phyloP scores from a whole-genome alignment of 2,329 filamentous ascomycete genomes.

The Madurella fahalii region DNA sequence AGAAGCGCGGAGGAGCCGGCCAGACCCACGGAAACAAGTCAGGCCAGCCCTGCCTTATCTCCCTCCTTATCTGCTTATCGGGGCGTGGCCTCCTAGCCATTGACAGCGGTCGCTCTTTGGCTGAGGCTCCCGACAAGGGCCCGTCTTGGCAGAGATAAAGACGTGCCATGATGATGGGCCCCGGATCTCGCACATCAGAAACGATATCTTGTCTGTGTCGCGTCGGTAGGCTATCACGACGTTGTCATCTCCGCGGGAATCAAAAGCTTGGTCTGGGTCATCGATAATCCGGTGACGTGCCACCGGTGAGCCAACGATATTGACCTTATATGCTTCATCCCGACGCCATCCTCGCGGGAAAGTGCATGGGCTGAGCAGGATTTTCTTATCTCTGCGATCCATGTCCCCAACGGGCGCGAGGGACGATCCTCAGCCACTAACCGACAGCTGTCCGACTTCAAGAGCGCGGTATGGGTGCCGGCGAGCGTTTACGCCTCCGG shows the following conservation, averaged over 20 bases:
- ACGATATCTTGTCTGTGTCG: slow-evolving; percentile 1
- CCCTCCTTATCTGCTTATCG: slow-evolving; percentile 10
- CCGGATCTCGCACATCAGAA: slow-evolving; percentile 2
- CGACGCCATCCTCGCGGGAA: not conserved
- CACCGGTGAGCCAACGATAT: not conserved
- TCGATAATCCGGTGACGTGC: not conserved
- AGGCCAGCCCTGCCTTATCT: slow-evolving; percentile 11
- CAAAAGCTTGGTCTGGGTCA: not conserved
- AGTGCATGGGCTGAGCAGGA: not conserved
- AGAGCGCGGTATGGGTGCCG: not conserved
- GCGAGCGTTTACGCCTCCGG: too few species aligned
- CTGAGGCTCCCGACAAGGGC: slow-evolving; percentile 12
- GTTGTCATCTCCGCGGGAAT: slow-evolving; percentile 10
- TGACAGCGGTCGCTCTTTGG: not conserved
- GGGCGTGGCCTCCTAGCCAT: not conserved
- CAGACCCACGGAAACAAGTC: slow-evolving; percentile 6
- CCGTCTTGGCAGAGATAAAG: slow-evolving; percentile 15
- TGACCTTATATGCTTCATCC: not conserved
- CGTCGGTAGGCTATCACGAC: slow-evolving; percentile 2
- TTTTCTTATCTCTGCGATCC: not conserved
- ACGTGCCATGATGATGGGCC: not conserved
- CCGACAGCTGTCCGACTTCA: too few species aligned
- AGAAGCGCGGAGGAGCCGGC: not conserved
- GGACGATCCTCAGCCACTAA: not conserved
- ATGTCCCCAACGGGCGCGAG: not conserved